Base-by-base conservation (phyloP, 2,329 filamentous ascomycete species). In the Pestalotiopsis sp. region DNA sequence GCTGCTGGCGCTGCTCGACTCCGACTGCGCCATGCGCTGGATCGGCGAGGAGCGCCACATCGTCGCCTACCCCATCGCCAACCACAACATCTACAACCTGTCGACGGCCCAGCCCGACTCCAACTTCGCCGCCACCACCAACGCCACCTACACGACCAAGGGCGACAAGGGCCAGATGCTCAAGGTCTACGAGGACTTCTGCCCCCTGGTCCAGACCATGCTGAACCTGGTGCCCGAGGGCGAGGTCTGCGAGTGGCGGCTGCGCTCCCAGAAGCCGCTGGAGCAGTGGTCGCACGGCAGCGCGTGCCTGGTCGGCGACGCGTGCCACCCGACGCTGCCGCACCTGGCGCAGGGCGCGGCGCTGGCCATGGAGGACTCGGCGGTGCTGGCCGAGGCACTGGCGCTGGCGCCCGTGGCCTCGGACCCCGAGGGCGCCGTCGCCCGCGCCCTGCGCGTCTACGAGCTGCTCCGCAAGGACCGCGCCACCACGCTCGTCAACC, bases 11-110 rank as follows among this genome's bases (percentile, higher is more conserved):
- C 84, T 94, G 11, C 83, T 95, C 25, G 88, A 93, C 72, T 84
- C 86, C 58, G 87, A 93, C 74, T 83, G 86, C 63, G 92, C 92
- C 2, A 90, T 90, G 52, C 87, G 93, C 64, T 95, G 92, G 92
- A 91, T 95, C 65, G 92, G 92, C 39, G 89, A 90, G 76, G 88
- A 88, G 73, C 86, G 91, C 1, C 93, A 95, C 79, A 92, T 94
- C 77, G 93, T 95, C 73, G 91, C 91, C 0, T 95, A 95, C 77
- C 90, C 92, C 0, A 90, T 95, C 58, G 85, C 88, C 70, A 87
- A 85, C 75, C 89, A 93, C 74, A 85, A 84, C 45, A 86, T 91
- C 73, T 91, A 91, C 80, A 91, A 91, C 78, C 80, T 91, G 41
- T 89, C 88, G 13, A 85, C 88, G 12, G 83, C 87, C 38, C 89